These are phyloP conservation scores for Monosporozyma yasuniensis DNA, from an alignment of 805 yeast genomes.

Conservation along the genomic window DNA sequence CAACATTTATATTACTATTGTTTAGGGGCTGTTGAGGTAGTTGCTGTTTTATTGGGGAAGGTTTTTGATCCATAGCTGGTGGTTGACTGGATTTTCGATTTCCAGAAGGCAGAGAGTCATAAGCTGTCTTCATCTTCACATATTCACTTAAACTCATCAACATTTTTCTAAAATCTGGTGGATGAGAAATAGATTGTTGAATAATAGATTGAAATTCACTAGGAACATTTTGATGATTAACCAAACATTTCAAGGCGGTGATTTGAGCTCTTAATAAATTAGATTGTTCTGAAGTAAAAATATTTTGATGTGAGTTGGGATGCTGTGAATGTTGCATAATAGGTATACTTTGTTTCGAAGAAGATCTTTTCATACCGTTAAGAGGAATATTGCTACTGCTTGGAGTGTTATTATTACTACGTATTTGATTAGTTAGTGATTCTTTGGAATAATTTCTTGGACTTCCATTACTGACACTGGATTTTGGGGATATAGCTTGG, in stretches of 20 bases:
- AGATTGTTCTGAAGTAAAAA: constrained; percentile 26
- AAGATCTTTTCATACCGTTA: constrained; percentile 9
- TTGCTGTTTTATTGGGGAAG: constrained; percentile 1
- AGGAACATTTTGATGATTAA: constrained; percentile 26
- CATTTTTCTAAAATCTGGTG: constrained; percentile 29
- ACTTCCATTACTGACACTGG: neutral
- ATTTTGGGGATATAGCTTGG: neutral
- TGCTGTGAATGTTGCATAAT: constrained; percentile 4
- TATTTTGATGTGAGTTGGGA: constrained; percentile 6
- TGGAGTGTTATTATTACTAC: constrained; percentile 3
- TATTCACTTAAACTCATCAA: constrained; percentile 24
- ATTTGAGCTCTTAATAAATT: constrained; percentile 29
- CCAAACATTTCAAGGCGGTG: constrained; percentile 27
- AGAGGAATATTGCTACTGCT: neutral
- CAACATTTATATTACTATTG: neutral
- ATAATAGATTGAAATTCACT: constrained; percentile 20
- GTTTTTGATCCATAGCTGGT: neutral
- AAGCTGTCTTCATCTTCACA: constrained; percentile 13
- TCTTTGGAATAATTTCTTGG: neutral
- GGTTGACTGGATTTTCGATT: constrained; percentile 4
- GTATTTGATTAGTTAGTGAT: neutral
- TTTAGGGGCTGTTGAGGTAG: neutral
- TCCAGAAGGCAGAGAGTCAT: constrained; percentile 1
- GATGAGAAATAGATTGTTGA: constrained; percentile 25
- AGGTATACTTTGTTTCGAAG: constrained; percentile 9